Base-by-base conservation (phyloP, 441 rosid species). In the Isatis lusitanica region DNA sequence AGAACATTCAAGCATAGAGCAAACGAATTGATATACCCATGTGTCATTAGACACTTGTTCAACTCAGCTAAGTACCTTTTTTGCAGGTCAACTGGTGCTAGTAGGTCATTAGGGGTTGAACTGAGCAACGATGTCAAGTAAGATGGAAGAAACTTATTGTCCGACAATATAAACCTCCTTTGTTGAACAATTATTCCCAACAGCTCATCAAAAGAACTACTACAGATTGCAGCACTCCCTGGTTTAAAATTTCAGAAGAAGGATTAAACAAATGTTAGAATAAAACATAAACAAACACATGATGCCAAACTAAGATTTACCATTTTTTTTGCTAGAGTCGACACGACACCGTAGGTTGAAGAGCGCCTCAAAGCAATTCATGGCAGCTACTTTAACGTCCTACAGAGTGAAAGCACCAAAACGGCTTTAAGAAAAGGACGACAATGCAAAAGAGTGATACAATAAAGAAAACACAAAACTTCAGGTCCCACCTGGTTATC, bases 251-350 rank as follows among this genome's bases (percentile, higher is more conserved):
- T 62, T 58, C 57, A 48, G 61, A 53, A 57, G 30, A 1, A 56
- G 6, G 21, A 66, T 64, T 52, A 51, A 42, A 60, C 33, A 57
- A 44, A 53, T 70, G 64, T 11, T 52, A 66, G 8, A 44, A 59
- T 26, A 60, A 46, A 28, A 66, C 40, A 62, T 68, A 60, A 36
- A 38, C 30, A 60, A 36, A 38, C 30, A 67, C 4, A 33, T 18
- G 40, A 67, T 30, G 68, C 68, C 31, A 15, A 59, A 81, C 39
- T 13, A 48, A 52, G 40, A 11, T 70, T 52, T 86, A 96, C 99
- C 99, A 85, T 96, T 94, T 85, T 88, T 94, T 85, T 90, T 92
- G 87, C 91, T 85, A 73, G 90, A 87, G 78, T 94, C 92, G 58
- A 83, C 82, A 33, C 79, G 89, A 63, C 82, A 73, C 70, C 90